phyloP scores from a whole-genome alignment of 208 protist genomes.

The Porcisia deanei region DNA sequence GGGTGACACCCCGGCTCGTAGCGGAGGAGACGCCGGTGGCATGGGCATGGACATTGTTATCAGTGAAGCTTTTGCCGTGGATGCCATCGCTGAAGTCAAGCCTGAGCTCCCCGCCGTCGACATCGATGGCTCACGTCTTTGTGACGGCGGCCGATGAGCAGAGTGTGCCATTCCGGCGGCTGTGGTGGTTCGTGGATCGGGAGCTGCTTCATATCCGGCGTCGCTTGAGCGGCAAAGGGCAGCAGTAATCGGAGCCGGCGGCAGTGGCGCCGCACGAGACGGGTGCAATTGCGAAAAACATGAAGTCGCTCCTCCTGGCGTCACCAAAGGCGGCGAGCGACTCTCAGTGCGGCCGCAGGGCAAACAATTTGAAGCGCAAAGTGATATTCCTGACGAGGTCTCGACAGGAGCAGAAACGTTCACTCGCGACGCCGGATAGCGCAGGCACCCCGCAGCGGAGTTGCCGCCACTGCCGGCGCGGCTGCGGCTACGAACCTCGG shows the following conservation, averaged over 20 bases:
- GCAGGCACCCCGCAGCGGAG: not conserved
- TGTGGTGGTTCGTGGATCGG: not conserved
- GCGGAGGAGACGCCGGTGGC: slow-evolving; percentile 35
- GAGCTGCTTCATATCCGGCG: no score
- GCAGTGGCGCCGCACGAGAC: slow-evolving; percentile 2
- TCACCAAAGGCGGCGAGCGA: not conserved
- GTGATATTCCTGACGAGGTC: not conserved
- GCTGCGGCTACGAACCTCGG: slow-evolving; percentile 1
- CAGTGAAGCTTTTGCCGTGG: not conserved
- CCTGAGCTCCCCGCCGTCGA: not conserved
- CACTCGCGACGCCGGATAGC: slow-evolving; percentile 7
- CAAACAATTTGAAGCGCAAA: not conserved
- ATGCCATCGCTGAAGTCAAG: not conserved
- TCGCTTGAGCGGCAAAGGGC: not conserved
- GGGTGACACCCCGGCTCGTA: slow-evolving; percentile 58
- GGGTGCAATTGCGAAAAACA: not conserved
- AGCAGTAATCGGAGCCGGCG: slow-evolving; percentile 21
- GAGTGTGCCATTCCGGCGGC: not conserved
- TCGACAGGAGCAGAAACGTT: not conserved
- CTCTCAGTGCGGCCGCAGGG: not conserved
- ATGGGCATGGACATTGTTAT: not conserved
- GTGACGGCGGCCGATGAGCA: slow-evolving; percentile 2
- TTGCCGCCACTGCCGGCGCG: slow-evolving; percentile 1
- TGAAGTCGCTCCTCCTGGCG: not conserved
- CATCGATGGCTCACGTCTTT: not conserved